Percentiles rank a stretch among this genome's conserved stretches.
These are phyloP conservation scores for Tricholomella constricta DNA, from an alignment of 768 basidiomycete species.

Conservation along the genomic window DNA sequence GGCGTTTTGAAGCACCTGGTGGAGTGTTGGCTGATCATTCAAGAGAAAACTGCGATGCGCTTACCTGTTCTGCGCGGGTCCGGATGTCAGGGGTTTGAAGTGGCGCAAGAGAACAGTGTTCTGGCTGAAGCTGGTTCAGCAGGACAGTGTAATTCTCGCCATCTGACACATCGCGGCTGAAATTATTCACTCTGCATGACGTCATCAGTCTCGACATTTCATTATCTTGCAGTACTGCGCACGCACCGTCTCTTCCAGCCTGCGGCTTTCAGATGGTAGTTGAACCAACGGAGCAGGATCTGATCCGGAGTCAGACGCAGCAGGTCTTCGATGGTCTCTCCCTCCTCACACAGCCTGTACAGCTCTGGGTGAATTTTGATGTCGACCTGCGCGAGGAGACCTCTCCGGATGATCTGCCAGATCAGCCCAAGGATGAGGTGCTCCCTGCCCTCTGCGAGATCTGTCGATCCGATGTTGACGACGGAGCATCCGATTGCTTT, in stretches of 20 bases:
- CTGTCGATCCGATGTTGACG: slow-evolving; percentile 95
- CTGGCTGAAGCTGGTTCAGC: slow-evolving; percentile 93
- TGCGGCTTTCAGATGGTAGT: slow-evolving; percentile 96
- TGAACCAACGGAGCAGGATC: slow-evolving; percentile 98
- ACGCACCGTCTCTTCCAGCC: slow-evolving; percentile 82
- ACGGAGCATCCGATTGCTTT: slow-evolving; percentile 99
- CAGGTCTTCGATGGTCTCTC: slow-evolving; percentile 95
- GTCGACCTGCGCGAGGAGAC: slow-evolving; percentile 91
- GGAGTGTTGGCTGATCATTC: neutral
- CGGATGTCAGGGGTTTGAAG: slow-evolving; percentile 83
- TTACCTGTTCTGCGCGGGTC: slow-evolving; percentile 81
- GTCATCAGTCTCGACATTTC: slow-evolving; percentile 10
- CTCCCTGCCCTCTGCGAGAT: slow-evolving; percentile 91
- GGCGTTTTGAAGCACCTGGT: slow-evolving; percentile 86
- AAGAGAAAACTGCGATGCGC: neutral
- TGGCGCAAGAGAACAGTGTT: slow-evolving; percentile 88
- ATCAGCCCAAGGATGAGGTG: slow-evolving; percentile 97
- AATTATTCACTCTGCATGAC: slow-evolving; percentile 84
- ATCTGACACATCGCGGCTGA: slow-evolving; percentile 95
- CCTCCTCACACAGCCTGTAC: slow-evolving; percentile 94
- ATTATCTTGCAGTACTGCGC: neutral
- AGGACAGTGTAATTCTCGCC: slow-evolving; percentile 98
- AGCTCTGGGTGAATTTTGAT: slow-evolving; percentile 98
- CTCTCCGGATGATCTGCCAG: slow-evolving; percentile 97
- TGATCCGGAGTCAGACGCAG: slow-evolving; percentile 94